Evolutionary conservation across 345 rosid species (phyloP), one percentile per base, ranked within the genome.

Genomic region (Psidium guajava): DNA sequence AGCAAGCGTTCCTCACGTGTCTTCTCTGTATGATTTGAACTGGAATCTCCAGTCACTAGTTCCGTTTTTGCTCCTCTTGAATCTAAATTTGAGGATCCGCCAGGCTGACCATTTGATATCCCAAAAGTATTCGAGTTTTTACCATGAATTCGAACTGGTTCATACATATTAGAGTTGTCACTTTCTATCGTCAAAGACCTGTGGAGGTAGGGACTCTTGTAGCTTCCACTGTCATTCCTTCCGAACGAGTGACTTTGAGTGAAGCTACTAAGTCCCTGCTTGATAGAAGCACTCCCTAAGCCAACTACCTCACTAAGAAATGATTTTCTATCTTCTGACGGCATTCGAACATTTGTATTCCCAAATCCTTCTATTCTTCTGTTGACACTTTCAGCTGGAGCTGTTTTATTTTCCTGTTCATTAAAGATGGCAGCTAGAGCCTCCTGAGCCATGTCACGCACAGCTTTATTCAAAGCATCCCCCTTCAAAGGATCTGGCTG

Each of bases 311-410:
- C 98, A 86, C 95, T 96, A 61, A 98, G 90, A 91, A 98, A 96
- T 28, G 99, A 96, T 87, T 93, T 98, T 87, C 85, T 96, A 86
- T 98, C 99, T 84, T 98, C 95, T 25, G 92, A 86, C 3, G 95
- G 96, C 87, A 91, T 91, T 85, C 91, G 95, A 86, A 86, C 95
- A 91, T 93, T 96, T 13, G 95, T 94, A 88, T 92, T 98, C 86
- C 99, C 99, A 87, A 98, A 98, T 53, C 99, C 99, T 91, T 98
- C 93, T 47, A 98, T 98, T 85, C 99, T 88, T 86, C 87, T 93
- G 90, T 90, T 92, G 85, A 94, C 88, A 54, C 90, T 92, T 84
- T 92, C 95, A 11, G 95, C 87, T 55, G 96, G 89, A 53, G 95
- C 89, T 54, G 97, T 91, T 84, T 92, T 93, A 80, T 47, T 92